Percentiles rank a stretch among this genome's conserved stretches.
These are phyloP conservation scores for Ogataea ganodermae DNA, from an alignment of 805 yeast genomes.

Conservation along the genomic window DNA sequence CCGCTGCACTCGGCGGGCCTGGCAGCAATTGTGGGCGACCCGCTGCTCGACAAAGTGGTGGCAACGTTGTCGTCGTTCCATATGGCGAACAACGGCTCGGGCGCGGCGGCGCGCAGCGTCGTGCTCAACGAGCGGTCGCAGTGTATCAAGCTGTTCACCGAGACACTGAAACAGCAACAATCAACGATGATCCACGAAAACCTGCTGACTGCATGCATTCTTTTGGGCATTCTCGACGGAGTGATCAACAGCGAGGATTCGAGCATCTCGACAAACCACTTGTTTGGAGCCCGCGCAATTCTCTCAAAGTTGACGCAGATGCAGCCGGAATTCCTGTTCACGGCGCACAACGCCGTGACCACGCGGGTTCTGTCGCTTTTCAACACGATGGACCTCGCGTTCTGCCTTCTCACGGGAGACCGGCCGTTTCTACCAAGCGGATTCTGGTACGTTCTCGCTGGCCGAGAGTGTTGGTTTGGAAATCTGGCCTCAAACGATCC, in stretches of 20 bases:
- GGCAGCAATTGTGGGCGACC: constrained; percentile 9
- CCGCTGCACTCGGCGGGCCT: constrained; percentile 12
- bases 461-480: constrained; percentile 34
- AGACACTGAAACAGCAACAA: constrained; percentile 11
- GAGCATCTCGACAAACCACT: constrained; percentile 18
- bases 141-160: constrained; percentile 19
- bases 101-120: constrained; percentile 9
- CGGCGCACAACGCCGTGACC: constrained; percentile 13
- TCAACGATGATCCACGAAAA: constrained; percentile 4
- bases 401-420: constrained; percentile 27
- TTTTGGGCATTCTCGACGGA: constrained; percentile 31
- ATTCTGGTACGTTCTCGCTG: constrained; percentile 26
- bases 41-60: constrained; percentile 23
- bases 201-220: constrained; percentile 25
- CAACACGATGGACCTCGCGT: constrained; percentile 31
- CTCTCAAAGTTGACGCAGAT: constrained; percentile 17
- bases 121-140: constrained; percentile 15
- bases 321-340: constrained; percentile 14
- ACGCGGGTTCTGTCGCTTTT: constrained; percentile 30
- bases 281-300: constrained; percentile 31
- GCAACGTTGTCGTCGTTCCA: constrained; percentile 28
- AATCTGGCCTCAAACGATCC: constrained; percentile 26
- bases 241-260: constrained; percentile 25
- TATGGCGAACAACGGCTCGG: constrained; percentile 16
- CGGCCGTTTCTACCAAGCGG: constrained; percentile 19